phyloP scores from a whole-genome alignment of 306 rosid genomes.

The Lathyrus aphaca region DNA sequence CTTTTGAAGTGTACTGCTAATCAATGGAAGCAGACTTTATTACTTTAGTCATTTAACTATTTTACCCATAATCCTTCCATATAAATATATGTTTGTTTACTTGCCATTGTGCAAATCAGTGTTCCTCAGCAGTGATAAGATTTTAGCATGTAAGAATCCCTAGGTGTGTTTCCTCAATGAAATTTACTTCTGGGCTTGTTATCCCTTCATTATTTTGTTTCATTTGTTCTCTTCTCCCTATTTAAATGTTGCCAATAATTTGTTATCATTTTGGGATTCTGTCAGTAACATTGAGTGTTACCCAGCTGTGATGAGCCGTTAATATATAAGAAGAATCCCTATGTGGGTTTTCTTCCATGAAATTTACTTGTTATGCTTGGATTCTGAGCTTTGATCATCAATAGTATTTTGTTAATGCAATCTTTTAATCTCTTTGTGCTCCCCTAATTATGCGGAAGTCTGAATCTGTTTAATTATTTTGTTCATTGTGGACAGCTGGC shows the following conservation, averaged over 20 bases:
- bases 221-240: too few relatives aligned
- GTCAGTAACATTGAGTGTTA: neutral
- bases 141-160: slow-evolving; percentile 53
- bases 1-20: neutral
- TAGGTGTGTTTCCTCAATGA: slow-evolving; percentile 42
- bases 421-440: too few relatives aligned
- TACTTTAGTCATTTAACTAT: neutral
- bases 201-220: too few relatives aligned
- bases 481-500: neutral
- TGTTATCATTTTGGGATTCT: neutral
- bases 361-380: slow-evolving; percentile 61
- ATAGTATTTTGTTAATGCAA: too few relatives aligned
- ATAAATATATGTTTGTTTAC: neutral
- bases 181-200: slow-evolving; percentile 62
- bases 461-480: neutral
- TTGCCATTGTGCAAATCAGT: neutral
- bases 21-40: too few relatives aligned
- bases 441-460: too few relatives aligned
- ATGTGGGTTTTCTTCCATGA: slow-evolving; percentile 46
- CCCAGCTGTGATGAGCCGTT: slow-evolving; percentile 44
- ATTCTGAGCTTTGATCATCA: slow-evolving; percentile 52
- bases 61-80: too few relatives aligned
- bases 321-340: slow-evolving; percentile 47
- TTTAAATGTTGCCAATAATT: too few relatives aligned
- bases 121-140: slow-evolving; percentile 42